Conservation (phyloP, 208 protist genomes). For the Lotmaria passim region DNA sequence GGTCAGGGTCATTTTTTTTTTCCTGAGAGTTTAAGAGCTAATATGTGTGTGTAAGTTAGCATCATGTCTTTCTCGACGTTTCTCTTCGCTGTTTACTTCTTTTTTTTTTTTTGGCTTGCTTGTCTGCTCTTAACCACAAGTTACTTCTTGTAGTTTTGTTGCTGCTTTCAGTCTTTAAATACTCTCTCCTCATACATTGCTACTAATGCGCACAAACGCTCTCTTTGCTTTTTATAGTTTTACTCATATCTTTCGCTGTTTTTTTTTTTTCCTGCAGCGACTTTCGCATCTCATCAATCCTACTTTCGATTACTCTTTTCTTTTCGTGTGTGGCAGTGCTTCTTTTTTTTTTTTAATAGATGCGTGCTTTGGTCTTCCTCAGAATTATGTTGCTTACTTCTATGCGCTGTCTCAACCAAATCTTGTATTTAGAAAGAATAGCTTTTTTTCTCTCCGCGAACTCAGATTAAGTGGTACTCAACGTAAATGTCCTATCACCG, state of each 20-base stretch:
- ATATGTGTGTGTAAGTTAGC: too few species aligned
- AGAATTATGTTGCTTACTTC: too few species aligned
- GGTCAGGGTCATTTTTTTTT: not conserved
- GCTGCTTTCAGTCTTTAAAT: not conserved
- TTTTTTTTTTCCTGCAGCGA: conserved; percentile 1
- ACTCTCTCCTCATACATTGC: not conserved
- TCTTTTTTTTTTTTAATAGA: too few species aligned
- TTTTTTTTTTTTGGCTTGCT: not conserved
- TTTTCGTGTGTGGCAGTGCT: not conserved
- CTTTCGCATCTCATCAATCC: too few species aligned
- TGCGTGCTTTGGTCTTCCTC: too few species aligned
- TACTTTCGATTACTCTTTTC: too few species aligned
- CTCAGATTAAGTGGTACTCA: too few species aligned
- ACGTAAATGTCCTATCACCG: too few species aligned
- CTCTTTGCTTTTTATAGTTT: not conserved
- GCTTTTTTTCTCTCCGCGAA: too few species aligned
- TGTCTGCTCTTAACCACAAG: not conserved
- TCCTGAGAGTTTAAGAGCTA: not conserved
- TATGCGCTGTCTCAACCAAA: too few species aligned
- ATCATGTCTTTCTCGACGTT: not conserved
- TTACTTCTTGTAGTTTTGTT: not conserved
- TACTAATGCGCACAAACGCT: not conserved
- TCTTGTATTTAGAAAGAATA: too few species aligned
- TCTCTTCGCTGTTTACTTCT: not conserved
- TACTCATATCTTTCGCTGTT: not conserved